Evolutionary conservation across 176 grass and related monocot genomes (phyloP).

Genomic region (Guadua angustifolia): DNA sequence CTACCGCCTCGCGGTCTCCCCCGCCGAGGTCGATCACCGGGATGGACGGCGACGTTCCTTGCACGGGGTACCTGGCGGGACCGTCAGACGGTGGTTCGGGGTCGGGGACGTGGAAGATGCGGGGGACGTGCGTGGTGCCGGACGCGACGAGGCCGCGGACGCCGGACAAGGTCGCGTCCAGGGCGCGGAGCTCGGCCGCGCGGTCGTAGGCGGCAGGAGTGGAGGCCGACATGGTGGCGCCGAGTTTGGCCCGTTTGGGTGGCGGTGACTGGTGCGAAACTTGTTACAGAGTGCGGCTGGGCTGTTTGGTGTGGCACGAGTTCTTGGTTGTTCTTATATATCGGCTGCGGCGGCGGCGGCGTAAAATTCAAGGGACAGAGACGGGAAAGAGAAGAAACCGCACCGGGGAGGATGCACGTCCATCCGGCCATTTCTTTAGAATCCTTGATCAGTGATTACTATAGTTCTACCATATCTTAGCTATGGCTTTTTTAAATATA

Average conservation of each 20-base stretch:
- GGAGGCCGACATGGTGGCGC: neutral
- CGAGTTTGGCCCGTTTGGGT: neutral
- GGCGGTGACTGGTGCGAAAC: neutral
- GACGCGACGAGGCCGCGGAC: neutral
- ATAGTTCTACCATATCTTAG: too few relatives aligned
- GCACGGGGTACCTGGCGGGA: neutral
- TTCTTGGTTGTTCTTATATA: too few relatives aligned
- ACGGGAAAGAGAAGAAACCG: too few relatives aligned
- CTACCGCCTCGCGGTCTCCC: neutral
- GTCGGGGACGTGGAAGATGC: neutral
- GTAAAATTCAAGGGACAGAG: too few relatives aligned
- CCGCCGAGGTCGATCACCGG: slow-evolving; percentile 50
- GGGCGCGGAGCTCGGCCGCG: neutral
- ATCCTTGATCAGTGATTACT: too few relatives aligned
- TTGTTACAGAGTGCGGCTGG: too few relatives aligned
- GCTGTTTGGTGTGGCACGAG: too few relatives aligned
- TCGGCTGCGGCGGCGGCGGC: too few relatives aligned
- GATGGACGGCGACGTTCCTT: neutral
- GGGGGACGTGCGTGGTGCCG: neutral
- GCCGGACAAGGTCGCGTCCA: neutral
- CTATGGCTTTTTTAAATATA: too few relatives aligned
- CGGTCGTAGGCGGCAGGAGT: neutral
- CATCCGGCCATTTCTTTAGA: too few relatives aligned
- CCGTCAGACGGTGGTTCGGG: neutral
- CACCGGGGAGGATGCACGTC: too few relatives aligned